These are phyloP conservation scores for Sanghuangporus weigelae DNA, from an alignment of 1,284 basidiomycete species.

Conservation along the genomic window DNA sequence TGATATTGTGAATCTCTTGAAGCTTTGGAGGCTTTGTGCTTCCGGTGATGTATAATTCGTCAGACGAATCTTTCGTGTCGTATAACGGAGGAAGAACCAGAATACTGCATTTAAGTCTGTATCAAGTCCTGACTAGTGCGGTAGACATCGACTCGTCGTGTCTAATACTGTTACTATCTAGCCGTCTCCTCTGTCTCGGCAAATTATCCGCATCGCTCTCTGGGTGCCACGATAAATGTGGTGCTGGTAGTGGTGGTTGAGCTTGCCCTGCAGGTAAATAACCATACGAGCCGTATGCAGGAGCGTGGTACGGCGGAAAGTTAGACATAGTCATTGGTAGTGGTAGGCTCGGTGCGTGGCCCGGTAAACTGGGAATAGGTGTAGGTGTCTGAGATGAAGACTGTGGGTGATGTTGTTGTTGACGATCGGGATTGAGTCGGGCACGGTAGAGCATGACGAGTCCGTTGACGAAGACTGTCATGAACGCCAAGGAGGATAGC, in stretches of 20 bases:
- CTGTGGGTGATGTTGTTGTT: neutral
- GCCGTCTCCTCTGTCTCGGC: constrained; percentile 13
- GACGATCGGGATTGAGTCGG: constrained; percentile 32
- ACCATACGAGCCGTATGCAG: constrained; percentile 4
- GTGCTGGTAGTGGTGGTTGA: neutral
- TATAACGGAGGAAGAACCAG: too few species aligned
- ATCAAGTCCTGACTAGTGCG: too few species aligned
- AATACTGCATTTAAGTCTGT: too few species aligned
- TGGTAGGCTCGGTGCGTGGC: neutral
- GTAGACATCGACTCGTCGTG: too few species aligned
- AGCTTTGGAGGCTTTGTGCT: too few species aligned
- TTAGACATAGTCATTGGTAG: constrained; percentile 4
- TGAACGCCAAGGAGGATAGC: constrained; percentile 71
- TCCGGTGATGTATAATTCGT: too few species aligned
- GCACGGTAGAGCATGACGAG: constrained; percentile 73
- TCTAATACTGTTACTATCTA: neutral
- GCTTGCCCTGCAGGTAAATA: constrained; percentile 8
- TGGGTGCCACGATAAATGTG: constrained; percentile 8
- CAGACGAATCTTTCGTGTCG: too few species aligned
- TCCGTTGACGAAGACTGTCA: constrained; percentile 81
- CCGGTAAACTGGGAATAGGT: neutral
- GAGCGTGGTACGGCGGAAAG: constrained; percentile 10
- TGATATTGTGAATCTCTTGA: too few species aligned
- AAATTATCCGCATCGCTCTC: constrained; percentile 10
- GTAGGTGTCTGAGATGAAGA: neutral